phyloP scores from a whole-genome alignment of 192 early-diverging fungal species.

The Geranomyces michiganensis region DNA sequence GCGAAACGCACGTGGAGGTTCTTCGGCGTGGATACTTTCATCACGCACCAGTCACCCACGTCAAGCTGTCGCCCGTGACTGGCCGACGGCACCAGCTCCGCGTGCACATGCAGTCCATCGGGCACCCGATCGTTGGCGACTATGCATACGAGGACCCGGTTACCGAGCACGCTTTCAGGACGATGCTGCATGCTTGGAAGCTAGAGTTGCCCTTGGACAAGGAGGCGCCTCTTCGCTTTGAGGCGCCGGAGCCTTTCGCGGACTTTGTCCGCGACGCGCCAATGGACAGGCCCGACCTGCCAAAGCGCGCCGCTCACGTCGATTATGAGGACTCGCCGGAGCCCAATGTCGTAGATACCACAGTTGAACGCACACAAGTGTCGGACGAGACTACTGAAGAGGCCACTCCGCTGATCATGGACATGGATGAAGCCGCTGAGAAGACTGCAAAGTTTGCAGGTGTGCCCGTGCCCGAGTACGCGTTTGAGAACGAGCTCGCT shows the following conservation, averaged over 20 bases:
- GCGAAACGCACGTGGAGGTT: conserved; percentile 38
- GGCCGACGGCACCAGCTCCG: conserved; percentile 44
- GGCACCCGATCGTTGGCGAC: conserved; percentile 46
- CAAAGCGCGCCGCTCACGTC: not conserved
- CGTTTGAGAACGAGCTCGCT: not conserved
- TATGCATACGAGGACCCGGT: conserved; percentile 37
- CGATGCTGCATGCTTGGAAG: conserved; percentile 46
- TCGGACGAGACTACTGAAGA: not conserved
- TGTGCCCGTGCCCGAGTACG: not conserved
- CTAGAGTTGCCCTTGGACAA: conserved; percentile 26
- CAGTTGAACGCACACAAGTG: not conserved
- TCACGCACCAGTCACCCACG: conserved; percentile 31
- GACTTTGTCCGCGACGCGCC: conserved; percentile 16
- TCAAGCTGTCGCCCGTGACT: conserved; percentile 31
- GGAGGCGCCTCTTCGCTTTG: conserved; percentile 13
- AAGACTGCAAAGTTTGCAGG: not conserved
- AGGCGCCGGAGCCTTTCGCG: conserved; percentile 30
- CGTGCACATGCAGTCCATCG: conserved; percentile 41
- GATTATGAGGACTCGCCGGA: not conserved
- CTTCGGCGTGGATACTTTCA: conserved; percentile 36
- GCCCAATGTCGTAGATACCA: not conserved
- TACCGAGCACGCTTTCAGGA: conserved; percentile 37
- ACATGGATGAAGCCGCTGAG: not conserved
- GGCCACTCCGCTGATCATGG: not conserved
- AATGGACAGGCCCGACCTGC: conserved; percentile 6